Evolutionary conservation across 306 rosid genomes (phyloP).

Genomic region (Crotalaria pallida): DNA sequence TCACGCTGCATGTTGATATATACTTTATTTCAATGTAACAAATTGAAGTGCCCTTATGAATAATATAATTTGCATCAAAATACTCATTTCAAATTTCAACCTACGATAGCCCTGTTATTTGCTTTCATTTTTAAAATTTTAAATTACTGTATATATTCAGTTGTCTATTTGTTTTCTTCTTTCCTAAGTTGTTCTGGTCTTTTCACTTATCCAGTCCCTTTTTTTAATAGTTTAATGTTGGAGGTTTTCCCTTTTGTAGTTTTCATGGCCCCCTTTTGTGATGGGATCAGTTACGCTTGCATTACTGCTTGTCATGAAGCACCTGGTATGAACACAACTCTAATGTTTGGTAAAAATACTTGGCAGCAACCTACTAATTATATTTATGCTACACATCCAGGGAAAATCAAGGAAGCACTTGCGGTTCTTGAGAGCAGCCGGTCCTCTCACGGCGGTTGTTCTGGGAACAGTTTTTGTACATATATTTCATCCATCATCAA

Average conservation of each 20-base stretch:
- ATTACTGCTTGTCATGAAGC: constrained; percentile 78
- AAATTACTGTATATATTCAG: not conserved
- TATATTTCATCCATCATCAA: constrained; percentile 69
- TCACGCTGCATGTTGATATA: not conserved
- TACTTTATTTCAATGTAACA: not conserved
- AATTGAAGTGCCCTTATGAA: not conserved
- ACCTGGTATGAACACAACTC: constrained; percentile 59
- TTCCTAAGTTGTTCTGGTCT: not conserved
- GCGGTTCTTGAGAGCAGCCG: constrained; percentile 85
- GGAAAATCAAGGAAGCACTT: constrained; percentile 85
- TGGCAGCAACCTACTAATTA: constrained; percentile 20
- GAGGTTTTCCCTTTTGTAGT: constrained; percentile 57
- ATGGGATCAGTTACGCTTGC: constrained; percentile 83
- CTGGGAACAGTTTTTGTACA: constrained; percentile 61
- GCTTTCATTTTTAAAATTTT: not conserved
- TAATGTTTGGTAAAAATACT: constrained; percentile 9
- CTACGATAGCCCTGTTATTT: not conserved
- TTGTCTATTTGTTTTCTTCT: not conserved
- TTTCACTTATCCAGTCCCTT: constrained; percentile 24
- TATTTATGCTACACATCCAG: constrained; percentile 41
- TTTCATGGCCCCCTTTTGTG: constrained; percentile 88
- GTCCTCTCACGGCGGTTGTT: constrained; percentile 91
- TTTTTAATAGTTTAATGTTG: constrained; percentile 22
- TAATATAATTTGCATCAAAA: not conserved
- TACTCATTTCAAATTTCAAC: not conserved